Evolutionary conservation across 495 filamentous ascomycete species (phyloP).

Genomic region (Lophium mytilinum): DNA sequence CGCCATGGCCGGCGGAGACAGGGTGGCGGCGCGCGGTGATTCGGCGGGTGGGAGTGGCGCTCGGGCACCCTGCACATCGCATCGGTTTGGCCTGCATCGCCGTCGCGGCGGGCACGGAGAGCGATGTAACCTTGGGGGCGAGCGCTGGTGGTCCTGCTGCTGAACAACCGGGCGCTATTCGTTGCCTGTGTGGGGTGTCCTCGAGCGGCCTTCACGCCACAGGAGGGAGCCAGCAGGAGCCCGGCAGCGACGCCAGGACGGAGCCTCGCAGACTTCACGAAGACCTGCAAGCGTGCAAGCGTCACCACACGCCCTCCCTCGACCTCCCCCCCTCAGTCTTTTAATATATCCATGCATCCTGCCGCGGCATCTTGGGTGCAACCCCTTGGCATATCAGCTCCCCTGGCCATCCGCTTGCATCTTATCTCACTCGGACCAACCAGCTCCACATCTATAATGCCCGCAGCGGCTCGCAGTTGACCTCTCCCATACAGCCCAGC

Average conservation of each 20-base stretch:
- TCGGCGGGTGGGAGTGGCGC: neutral
- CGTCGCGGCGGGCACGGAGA: neutral
- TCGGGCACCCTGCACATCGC: neutral
- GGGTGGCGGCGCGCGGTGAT: neutral
- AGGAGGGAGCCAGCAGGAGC: neutral
- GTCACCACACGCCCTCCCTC: neutral
- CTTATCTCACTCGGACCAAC: neutral
- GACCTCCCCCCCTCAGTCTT: neutral
- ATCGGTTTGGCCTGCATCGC: neutral
- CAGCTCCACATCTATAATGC: conserved; percentile 4
- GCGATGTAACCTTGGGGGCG: conserved; percentile 6
- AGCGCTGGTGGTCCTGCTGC: neutral
- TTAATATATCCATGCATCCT: neutral
- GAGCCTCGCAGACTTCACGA: neutral
- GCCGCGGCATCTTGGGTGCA: conserved; percentile 3
- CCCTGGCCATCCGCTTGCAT: neutral
- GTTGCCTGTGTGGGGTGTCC: neutral
- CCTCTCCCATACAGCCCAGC: neutral
- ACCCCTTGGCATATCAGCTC: conserved; percentile 2
- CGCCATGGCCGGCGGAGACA: neutral
- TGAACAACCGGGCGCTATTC: neutral
- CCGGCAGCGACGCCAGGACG: neutral
- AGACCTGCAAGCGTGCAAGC: neutral
- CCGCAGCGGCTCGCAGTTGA: neutral
- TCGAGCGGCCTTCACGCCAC: neutral